Base-by-base conservation (phyloP, 2,329 filamentous ascomycete species). In the Aspergillus ibericus region DNA sequence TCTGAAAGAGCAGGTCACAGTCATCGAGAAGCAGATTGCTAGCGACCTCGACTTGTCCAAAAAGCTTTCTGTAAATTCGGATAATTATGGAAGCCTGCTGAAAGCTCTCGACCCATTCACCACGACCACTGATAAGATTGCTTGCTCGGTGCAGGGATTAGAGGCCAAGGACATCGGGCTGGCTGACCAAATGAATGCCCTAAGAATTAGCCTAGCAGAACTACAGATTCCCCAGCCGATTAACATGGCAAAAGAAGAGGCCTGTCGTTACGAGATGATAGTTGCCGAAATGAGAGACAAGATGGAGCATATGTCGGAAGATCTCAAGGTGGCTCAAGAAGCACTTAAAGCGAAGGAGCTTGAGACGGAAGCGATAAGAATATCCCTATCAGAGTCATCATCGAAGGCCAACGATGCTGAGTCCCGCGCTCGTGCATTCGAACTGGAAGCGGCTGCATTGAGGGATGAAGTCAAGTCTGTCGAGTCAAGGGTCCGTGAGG, bases 401-500 rank as follows among this genome's bases (percentile, higher is more conserved):
- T 34, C 50, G 12, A 65, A 59, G 13, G 38, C 63, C 2, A 60
- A 67, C 20, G 48, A 61, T 16, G 53, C 61, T 15, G 67, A 72
- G 38, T 48, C 16, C 5, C 56, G 58, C n/a, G 59, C 59, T 10
- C 35, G 58, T 0, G 53, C 52, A 5, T 53, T 72, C 4, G 66
- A 69, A 48, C 58, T 38, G 2, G 67, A 76, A 51, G 67, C 64
- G 8, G 32, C 35, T 2, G 54, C 56, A 2, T 48, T 73, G 47
- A 57, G 62, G 32, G 60, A 68, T n/a, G 64, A 70, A 20, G 44
- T 66, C 2, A 52, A 59, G 13, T 36, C 58, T 0, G 61, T 63
- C 8, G 71, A 75, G 46, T 56, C 58, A 15, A 69, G 57, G n/a
- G 55, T 74, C 12, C 67, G 69, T 18, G 66, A 72, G 35, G 71